phyloP scores from a whole-genome alignment of 2,329 filamentous ascomycete genomes.

The Blastomyces percursus region DNA sequence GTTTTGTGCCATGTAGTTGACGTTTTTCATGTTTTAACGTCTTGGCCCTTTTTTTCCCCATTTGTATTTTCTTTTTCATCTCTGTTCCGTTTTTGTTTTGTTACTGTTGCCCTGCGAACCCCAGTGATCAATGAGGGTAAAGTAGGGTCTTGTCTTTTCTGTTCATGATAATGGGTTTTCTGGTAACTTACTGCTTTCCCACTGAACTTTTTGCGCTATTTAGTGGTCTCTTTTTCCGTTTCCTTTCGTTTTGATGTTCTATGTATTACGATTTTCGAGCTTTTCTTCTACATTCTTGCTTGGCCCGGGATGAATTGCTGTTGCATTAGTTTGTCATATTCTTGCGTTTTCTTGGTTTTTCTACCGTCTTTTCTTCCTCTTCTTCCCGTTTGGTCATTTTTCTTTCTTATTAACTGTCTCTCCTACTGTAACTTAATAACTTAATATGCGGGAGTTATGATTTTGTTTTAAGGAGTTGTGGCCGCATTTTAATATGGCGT shows the following conservation, averaged over 20 bases:
- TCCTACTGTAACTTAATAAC: neutral
- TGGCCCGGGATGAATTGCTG: neutral
- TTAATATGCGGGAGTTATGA: neutral
- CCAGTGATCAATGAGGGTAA: neutral
- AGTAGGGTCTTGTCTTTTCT: neutral
- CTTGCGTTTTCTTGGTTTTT: constrained; percentile 17
- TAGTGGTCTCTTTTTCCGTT: neutral
- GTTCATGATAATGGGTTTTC: neutral
- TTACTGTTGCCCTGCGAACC: neutral
- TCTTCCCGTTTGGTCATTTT: neutral
- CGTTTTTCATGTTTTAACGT: neutral
- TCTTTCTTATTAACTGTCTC: neutral
- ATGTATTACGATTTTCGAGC: neutral
- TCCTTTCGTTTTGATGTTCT: neutral
- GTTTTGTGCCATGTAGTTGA: constrained; percentile 6
- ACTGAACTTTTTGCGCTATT: neutral
- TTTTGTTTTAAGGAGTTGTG: neutral
- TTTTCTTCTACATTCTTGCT: neutral
- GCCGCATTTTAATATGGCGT: neutral
- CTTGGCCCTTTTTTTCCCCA: neutral
- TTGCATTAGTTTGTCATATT: constrained; percentile 10
- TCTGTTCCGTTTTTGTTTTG: neutral
- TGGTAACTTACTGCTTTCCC: neutral
- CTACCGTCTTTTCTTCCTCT: constrained; percentile 18
- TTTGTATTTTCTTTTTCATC: too few species aligned